phyloP scores from a whole-genome alignment of 148 eudicot species.

The Linanthus parryae region DNA sequence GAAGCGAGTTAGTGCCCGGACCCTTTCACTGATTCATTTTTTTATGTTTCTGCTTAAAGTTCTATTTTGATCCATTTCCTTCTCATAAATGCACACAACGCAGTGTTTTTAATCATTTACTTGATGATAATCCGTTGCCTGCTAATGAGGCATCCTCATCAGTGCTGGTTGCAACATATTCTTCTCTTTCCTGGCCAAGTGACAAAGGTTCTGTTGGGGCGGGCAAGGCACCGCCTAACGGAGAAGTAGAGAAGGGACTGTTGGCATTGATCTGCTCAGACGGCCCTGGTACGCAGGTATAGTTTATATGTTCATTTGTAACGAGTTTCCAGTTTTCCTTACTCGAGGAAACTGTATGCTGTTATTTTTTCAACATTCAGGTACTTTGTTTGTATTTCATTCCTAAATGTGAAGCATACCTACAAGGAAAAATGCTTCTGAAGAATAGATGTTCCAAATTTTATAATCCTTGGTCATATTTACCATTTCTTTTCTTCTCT shows the following conservation, averaged over 20 bases:
- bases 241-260: constrained; percentile 80
- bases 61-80: background rate
- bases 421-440: background rate
- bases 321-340: constrained; percentile 3
- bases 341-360: background rate
- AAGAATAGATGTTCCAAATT: background rate
- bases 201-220: constrained; percentile 58
- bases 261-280: constrained; percentile 64
- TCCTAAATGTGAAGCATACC: background rate
- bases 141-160: constrained; percentile 75
- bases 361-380: background rate
- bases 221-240: constrained; percentile 41
- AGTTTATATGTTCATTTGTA: background rate
- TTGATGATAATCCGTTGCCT: constrained; percentile 81
- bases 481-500: constrained; percentile 15
- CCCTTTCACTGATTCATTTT: no score
- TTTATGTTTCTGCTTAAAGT: background rate
- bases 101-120: constrained; percentile 81
- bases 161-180: constrained; percentile 68
- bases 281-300: constrained; percentile 82
- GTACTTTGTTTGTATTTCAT: background rate
- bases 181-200: constrained; percentile 43
- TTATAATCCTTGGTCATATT: constrained; percentile 18
- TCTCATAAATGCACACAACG: constrained; percentile 9
- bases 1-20: constrained; percentile 81